Base-by-base conservation (phyloP, 1,284 basidiomycete genomes). In the Fomitiporia mediterranea region DNA sequence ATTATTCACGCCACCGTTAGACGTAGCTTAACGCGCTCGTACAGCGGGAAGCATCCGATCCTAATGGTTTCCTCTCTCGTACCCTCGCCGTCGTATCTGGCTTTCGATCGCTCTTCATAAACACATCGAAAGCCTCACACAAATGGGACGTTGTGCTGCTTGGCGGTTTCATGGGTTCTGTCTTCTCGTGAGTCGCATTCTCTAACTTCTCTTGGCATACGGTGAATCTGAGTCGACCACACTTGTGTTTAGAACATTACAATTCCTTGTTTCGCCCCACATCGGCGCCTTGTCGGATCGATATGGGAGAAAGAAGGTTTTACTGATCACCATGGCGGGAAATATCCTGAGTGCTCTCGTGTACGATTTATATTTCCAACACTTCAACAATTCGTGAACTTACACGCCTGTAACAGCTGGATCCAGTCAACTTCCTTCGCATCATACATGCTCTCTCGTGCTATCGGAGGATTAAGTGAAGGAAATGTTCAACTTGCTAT, bases 381-480 rank as follows among this genome's bases (percentile, higher is more conserved):
- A n/a, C n/a, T n/a, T n/a, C n/a, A n/a, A n/a, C n/a, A 43, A 8
- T 23, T 30, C 42, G n/a, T 39, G 43, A 44, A 3, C 32, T 21
- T 27, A 28, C 27, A 34, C 19, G 28, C 19, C 9, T 11, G 9
- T 17, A n/a, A 1, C 60, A 87, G 92, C 42, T 97, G 94, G 94
- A 79, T 96, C 40, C 78, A 86, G 63, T 91, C 91, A 0, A 92
- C 91, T 1, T 83, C 86, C 0, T 97, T 96, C 65, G 83, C 84
- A 1, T 85, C 89, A 0, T 97, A 92, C 68, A 79, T 94, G 73
- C 77, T 94, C n/a, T 92, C 92, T 9, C 81, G 94, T 25, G 77
- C 94, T 4, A 84, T 96, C 42, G 94, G 93, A 3, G 94, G 93
- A 1, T 73, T 94, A 13, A 92, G 89, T 64, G 93, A 96, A 74